Evolutionary conservation across 2,329 filamentous ascomycete genomes (phyloP).

Genomic region (Sporothrix variecibatus): DNA sequence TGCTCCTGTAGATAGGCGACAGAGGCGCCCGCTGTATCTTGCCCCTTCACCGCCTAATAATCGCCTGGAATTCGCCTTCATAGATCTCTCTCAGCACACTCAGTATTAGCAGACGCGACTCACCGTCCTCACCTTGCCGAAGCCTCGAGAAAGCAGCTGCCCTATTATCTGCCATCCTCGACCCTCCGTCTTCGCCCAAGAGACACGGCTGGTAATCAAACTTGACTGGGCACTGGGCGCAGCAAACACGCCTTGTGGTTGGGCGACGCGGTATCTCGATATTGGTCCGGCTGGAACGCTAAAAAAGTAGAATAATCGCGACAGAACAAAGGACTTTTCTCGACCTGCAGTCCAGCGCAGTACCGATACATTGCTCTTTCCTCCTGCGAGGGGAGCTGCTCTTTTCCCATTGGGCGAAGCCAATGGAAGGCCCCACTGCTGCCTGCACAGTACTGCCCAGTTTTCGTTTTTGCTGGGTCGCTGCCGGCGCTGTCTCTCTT

Average conservation of each 20-base stretch:
- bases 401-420: not conserved
- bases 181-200: not conserved
- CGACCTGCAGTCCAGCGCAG: not conserved
- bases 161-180: not conserved
- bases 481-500: not conserved
- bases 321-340: constrained; percentile 23
- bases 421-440: not conserved
- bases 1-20: not conserved
- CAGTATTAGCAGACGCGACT: not conserved
- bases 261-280: constrained; percentile 23
- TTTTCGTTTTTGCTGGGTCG: not conserved
- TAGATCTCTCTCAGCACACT: not conserved
- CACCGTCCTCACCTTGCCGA: not conserved
- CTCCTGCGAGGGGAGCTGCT: not conserved
- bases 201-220: constrained; percentile 14
- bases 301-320: constrained; percentile 18
- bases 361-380: constrained; percentile 24
- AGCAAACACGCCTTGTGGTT: constrained; percentile 8
- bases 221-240: constrained; percentile 12
- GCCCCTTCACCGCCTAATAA: not conserved
- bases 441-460: not conserved
- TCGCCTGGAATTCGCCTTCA: not conserved
- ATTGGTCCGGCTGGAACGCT: constrained; percentile 20
- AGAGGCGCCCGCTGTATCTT: not conserved
- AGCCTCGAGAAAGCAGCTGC: not conserved